These are phyloP conservation scores for Willaertia magna DNA, from an alignment of 208 protist genomes.

Conservation along the genomic window DNA sequence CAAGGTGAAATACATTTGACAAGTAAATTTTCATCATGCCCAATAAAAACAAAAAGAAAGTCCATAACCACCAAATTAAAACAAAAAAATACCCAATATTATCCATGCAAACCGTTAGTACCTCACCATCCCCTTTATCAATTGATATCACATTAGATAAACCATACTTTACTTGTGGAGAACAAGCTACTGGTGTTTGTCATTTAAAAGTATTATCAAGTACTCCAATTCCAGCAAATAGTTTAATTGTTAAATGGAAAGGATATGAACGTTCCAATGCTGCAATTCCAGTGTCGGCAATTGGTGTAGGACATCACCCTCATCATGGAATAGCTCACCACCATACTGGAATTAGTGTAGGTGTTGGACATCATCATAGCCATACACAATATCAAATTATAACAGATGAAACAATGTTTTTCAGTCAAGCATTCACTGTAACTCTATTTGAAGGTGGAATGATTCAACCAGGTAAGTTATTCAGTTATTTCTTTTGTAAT, in stretches of 20 bases:
- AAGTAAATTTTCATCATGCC: no score
- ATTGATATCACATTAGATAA: constrained; percentile 2
- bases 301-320: no score
- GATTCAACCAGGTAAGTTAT: not conserved
- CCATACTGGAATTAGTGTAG: no score
- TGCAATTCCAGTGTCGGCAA: no score
- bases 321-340: no score
- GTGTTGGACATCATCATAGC: not conserved
- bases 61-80: no score
- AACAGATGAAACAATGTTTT: not conserved
- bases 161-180: constrained; percentile 9
- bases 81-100: no score
- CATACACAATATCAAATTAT: not conserved
- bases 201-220: not conserved
- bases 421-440: not conserved
- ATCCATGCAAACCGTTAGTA: no score
- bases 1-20: no score
- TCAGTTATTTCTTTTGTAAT: no score
- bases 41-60: no score
- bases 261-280: not conserved
- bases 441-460: not conserved
- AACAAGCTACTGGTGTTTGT: constrained; percentile 1
- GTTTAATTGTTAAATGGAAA: not conserved
- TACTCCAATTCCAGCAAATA: not conserved
- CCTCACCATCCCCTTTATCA: no score